A percentile compares a stretch with the other conserved stretches of the same genome.
phyloP scores from a whole-genome alignment of 352 stramenopile species.

The Globisporangium apiculatum region DNA sequence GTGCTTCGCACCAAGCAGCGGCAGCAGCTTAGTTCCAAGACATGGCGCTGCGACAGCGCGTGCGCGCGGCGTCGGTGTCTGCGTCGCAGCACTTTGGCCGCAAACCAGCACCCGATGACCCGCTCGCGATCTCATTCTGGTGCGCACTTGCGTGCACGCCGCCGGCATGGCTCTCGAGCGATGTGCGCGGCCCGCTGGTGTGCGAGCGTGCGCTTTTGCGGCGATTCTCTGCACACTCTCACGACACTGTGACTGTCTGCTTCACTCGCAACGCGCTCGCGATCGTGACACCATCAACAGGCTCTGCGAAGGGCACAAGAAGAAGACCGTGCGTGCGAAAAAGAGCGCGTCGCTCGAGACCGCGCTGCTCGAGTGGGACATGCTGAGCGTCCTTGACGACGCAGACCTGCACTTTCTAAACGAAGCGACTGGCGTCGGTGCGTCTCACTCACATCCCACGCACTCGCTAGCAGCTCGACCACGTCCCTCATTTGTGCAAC shows the following conservation, averaged over 20 bases:
- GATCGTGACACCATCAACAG: conserved; percentile 13
- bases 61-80: conserved; percentile 32
- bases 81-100: conserved; percentile 48
- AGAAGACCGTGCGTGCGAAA: conserved; percentile 41
- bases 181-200: neutral
- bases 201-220: neutral
- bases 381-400: conserved; percentile 30
- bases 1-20: no score
- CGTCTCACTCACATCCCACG: neutral
- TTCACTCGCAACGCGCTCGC: neutral
- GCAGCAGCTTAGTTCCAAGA: no score
- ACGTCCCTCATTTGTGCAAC: no score
- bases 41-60: conserved; percentile 39
- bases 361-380: conserved; percentile 39
- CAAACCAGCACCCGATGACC: conserved; percentile 34
- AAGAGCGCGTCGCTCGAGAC: conserved; percentile 40
- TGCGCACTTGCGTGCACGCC: conserved; percentile 8
- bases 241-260: neutral
- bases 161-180: no score
- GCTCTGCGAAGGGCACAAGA: conserved; percentile 67
- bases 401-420: conserved; percentile 61
- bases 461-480: neutral
- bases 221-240: neutral
- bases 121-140: conserved; percentile 51
- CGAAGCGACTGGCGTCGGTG: conserved; percentile 56